Evolutionary conservation across 257 asterid genomes (phyloP), one percentile per base, ranked within the genome.

Genomic region (Petrea volubilis): DNA sequence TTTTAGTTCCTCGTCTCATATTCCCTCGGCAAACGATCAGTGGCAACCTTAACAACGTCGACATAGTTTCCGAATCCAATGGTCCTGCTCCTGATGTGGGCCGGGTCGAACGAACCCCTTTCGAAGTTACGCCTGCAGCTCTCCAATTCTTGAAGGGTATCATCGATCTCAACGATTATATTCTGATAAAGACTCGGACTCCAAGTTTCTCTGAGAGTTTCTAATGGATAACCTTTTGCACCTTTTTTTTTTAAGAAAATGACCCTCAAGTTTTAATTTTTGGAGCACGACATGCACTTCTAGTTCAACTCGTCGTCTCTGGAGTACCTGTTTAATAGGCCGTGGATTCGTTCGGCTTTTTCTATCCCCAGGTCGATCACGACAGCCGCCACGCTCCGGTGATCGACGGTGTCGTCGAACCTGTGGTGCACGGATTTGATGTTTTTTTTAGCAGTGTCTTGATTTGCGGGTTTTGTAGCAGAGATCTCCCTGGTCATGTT

Each of bases 191-290:
- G 43, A 1, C n/a, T 23, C 36, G 0, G 71, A 60, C 49, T 49
- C 61, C 12, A 73, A 64, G 28, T 13, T 13, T 10, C 23, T 43
- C 43, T 34, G 62, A n/a, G n/a, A n/a, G n/a, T n/a, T n/a, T n/a
- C n/a, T n/a, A n/a, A n/a, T n/a, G n/a, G n/a, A n/a, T n/a, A n/a
- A n/a, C n/a, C n/a, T n/a, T n/a, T n/a, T n/a, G n/a, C n/a, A n/a
- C n/a, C n/a, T n/a, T n/a, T n/a, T n/a, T n/a, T n/a, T n/a, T n/a
- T n/a, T n/a, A n/a, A n/a, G n/a, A n/a, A n/a, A n/a, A n/a, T n/a
- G n/a, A n/a, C n/a, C n/a, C n/a, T n/a, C n/a, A n/a, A n/a, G n/a
- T 63, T 52, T 71, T 77, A 79, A 38, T 74, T 83, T 52, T 62
- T 58, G 0, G 79, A 64, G 44, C 87, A 83, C 2, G 71, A 58